Base-by-base conservation (phyloP, 495 filamentous ascomycete genomes). In the Astrothelium subdiscretum region DNA sequence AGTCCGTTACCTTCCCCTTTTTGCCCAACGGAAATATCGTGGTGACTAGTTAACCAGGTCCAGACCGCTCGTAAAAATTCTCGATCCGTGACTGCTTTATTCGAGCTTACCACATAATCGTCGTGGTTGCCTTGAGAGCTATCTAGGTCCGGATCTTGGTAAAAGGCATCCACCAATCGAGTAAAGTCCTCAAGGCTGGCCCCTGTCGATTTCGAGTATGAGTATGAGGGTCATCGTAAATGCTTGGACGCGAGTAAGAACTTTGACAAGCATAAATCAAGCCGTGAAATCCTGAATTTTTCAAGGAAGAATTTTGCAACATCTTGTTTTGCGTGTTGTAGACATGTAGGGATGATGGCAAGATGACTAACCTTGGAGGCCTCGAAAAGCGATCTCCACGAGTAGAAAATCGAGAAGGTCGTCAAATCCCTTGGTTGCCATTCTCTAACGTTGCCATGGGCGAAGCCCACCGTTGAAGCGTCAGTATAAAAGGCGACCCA, bases 311-410 rank as follows among this genome's bases (percentile, higher is more conserved):
- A n/a, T n/a, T n/a, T n/a, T n/a, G n/a, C n/a, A n/a, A n/a, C n/a
- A n/a, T n/a, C n/a, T n/a, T n/a, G n/a, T n/a, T n/a, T n/a, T n/a
- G n/a, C n/a, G n/a, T 38, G 35, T 38, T 38, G 35, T 6, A 38
- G 35, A 38, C 8, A 38, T 8, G 8, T 38, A n/a, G 11, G 4
- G 43, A 11, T 54, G 4, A 54, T 29, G 22, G 20, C 12, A 29
- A 11, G 31, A 69, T 80, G 66, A 86, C 88, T 1, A 80, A 80
- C 13, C 79, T 90, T 54, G 81, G 87, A 31, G 81, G 82, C 44
- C 81, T 90, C 43, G 85, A 78, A 60, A 80, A 73, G 48, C 48
- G 22, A 54, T 15, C 24, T 54, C 48, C 5, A n/a, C 24, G 24
- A 54, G 48, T 15, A 54, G 20, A 29, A 54, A 54, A 15, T 54